phyloP scores from a whole-genome alignment of 2,329 filamentous ascomycete species.

The Colletotrichum paranaense region DNA sequence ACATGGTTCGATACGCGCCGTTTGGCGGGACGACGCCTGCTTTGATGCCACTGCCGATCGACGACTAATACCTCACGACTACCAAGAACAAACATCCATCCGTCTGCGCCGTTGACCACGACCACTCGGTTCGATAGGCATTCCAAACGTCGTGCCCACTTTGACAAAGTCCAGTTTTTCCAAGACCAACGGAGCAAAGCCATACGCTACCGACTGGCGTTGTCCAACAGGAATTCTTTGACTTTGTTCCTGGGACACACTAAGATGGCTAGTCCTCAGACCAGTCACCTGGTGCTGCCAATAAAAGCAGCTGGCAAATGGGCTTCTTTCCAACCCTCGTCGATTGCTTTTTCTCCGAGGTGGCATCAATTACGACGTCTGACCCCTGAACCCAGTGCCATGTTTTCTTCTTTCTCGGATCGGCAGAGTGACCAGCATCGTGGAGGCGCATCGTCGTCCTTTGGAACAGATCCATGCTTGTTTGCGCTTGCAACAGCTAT shows the following conservation, averaged over 20 bases:
- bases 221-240: constrained; percentile 20
- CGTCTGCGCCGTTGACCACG: background rate
- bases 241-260: constrained; percentile 20
- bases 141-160: background rate
- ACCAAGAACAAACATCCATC: background rate
- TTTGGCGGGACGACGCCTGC: constrained; percentile 1
- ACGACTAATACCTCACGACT: background rate
- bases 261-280: constrained; percentile 13
- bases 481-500: constrained; percentile 14
- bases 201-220: background rate
- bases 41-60: background rate
- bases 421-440: constrained; percentile 2
- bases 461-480: constrained; percentile 4
- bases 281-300: constrained; percentile 26
- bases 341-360: constrained; percentile 29
- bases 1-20: constrained; percentile 7
- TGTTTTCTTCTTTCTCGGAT: constrained; percentile 1
- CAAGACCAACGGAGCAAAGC: constrained; percentile 5
- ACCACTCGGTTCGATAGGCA: background rate
- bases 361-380: background rate
- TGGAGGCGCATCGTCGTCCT: constrained; percentile 10
- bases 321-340: constrained; percentile 30
- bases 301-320: constrained; percentile 32
- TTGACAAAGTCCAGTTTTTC: background rate
- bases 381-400: constrained; percentile 15